A percentile compares a stretch with the other conserved stretches of the same genome.
These are phyloP conservation scores for Malassezia caprae DNA, from an alignment of 1,284 basidiomycete genomes.

Conservation along the genomic window DNA sequence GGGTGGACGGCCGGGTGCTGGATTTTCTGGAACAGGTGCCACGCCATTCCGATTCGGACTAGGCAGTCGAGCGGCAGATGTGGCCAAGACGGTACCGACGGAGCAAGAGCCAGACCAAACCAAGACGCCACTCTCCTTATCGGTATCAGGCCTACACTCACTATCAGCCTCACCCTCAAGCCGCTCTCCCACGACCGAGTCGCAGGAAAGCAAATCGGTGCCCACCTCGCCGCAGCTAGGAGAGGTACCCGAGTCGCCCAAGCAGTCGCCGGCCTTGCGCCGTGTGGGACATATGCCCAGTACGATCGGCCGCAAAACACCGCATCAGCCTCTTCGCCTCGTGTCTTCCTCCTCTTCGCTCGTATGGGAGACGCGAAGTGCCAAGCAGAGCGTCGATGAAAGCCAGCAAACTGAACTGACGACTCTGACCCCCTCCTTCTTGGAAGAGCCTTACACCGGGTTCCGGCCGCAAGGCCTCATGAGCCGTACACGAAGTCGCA, in stretches of 20 bases:
- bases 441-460: slow-evolving; percentile 13
- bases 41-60: slow-evolving; percentile 43
- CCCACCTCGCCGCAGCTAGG: background rate
- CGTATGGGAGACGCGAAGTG: background rate
- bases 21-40: slow-evolving; percentile 16
- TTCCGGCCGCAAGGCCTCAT: slow-evolving; percentile 6
- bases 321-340: slow-evolving; percentile 1
- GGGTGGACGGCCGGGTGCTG: background rate
- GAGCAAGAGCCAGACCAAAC: background rate
- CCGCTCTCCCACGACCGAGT: background rate
- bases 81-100: background rate
- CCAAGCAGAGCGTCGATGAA: background rate
- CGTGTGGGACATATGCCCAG: slow-evolving; percentile 12
- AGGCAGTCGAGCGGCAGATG: slow-evolving; percentile 19
- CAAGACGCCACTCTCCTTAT: background rate
- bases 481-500: slow-evolving; percentile 12
- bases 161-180: background rate
- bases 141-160: background rate
- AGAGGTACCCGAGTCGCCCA: background rate
- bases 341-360: slow-evolving; percentile 11
- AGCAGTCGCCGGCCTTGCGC: slow-evolving; percentile 6
- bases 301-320: background rate
- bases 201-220: background rate
- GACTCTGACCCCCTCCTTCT: background rate
- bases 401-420: background rate